Percentiles rank a stretch among this genome's conserved stretches.
Evolutionary conservation across 2,329 filamentous ascomycete genomes (phyloP).

Genomic region (Thielaviopsis musarum): DNA sequence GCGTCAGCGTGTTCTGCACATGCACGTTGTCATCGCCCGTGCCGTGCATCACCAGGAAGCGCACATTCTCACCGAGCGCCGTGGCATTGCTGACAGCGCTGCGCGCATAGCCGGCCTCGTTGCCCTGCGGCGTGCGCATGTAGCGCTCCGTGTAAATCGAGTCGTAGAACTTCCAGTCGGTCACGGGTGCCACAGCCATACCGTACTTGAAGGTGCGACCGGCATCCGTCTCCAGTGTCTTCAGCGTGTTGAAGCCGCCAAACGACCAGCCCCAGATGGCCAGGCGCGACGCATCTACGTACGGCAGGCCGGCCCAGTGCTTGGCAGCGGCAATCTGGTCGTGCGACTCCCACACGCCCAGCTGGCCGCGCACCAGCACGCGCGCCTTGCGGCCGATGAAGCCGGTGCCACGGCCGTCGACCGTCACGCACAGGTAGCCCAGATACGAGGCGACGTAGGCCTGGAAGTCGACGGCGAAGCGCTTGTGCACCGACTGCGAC

Average conservation of each 20-base stretch:
- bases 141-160: conserved; percentile 90
- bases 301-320: conserved; percentile 62
- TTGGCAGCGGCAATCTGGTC: conserved; percentile 88
- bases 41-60: conserved; percentile 92
- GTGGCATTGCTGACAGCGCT: conserved; percentile 58
- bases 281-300: conserved; percentile 67
- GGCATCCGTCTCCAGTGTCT: conserved; percentile 81
- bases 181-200: conserved; percentile 97
- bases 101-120: conserved; percentile 57
- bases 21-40: conserved; percentile 97
- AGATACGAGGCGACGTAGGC: conserved; percentile 70
- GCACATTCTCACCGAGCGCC: conserved; percentile 57
- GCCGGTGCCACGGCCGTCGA: conserved; percentile 86
- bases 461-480: conserved; percentile 76
- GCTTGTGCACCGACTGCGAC: conserved; percentile 74
- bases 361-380: conserved; percentile 63
- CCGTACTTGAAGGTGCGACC: conserved; percentile 87
- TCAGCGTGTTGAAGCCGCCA: conserved; percentile 86
- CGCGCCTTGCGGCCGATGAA: conserved; percentile 74
- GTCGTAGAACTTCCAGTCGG: conserved; percentile 93
- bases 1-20: conserved; percentile 77
- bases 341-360: conserved; percentile 69
- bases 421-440: conserved; percentile 86
- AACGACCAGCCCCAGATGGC: conserved; percentile 99
- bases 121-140: conserved; percentile 86